Evolutionary conservation across 805 yeast genomes (phyloP).

Genomic region (Middelhovenomyces tepae): DNA sequence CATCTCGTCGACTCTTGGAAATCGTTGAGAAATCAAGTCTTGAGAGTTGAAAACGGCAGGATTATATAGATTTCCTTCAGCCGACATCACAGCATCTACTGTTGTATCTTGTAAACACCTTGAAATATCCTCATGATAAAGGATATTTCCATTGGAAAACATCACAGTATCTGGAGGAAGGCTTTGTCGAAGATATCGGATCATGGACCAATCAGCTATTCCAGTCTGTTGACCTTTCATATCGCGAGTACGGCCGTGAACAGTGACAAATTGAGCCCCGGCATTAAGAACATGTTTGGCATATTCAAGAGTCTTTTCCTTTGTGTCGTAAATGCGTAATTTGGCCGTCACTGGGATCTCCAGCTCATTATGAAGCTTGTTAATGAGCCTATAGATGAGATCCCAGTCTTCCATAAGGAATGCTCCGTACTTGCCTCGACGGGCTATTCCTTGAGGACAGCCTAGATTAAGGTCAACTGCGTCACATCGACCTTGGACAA

Average conservation of each 20-base stretch:
- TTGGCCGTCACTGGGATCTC: conserved; percentile 91
- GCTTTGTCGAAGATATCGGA: conserved; percentile 67
- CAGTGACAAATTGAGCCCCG: conserved; percentile 91
- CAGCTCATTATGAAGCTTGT: conserved; percentile 62
- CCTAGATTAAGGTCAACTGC: conserved; percentile 95
- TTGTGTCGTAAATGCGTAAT: conserved; percentile 79
- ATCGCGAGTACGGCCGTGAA: conserved; percentile 93
- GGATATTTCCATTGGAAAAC: conserved; percentile 90
- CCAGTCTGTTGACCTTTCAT: conserved; percentile 98
- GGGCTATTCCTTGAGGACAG: conserved; percentile 97
- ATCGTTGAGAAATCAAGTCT: conserved; percentile 44
- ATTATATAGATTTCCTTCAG: conserved; percentile 88
- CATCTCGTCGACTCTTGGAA: conserved; percentile 77
- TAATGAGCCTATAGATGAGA: conserved; percentile 60
- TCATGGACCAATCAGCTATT: conserved; percentile 82
- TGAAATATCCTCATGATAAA: conserved; percentile 75
- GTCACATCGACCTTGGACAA: conserved; percentile 77
- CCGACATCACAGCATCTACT: conserved; percentile 94
- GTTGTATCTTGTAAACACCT: conserved; percentile 55
- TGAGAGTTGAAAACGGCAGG: conserved; percentile 70
- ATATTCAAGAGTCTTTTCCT: conserved; percentile 73
- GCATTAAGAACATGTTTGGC: conserved; percentile 84
- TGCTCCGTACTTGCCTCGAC: conserved; percentile 90
- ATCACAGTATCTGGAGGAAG: conserved; percentile 77
- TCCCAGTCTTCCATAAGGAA: conserved; percentile 97